Percentiles rank a stretch among this genome's conserved stretches.
Evolutionary conservation across 345 rosid genomes (phyloP).

Genomic region (Cardamine resedifolia): DNA sequence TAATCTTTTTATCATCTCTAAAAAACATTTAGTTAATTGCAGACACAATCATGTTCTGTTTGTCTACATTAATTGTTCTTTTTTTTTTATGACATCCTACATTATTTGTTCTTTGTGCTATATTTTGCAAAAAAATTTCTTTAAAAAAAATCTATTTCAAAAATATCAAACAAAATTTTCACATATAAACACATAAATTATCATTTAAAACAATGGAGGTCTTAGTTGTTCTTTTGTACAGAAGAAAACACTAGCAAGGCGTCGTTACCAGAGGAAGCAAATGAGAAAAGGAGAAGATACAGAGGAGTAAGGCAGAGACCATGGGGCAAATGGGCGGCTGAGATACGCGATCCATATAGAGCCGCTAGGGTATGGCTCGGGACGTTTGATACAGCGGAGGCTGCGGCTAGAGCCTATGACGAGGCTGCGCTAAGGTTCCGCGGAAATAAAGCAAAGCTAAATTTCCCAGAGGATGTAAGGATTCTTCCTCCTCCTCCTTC

Average conservation of each 20-base stretch:
- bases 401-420: constrained; percentile 89
- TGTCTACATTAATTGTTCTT: not conserved
- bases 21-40: not conserved
- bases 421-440: constrained; percentile 84
- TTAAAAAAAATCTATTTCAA: too few species aligned
- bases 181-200: not conserved
- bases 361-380: constrained; percentile 91
- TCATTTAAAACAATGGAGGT: not conserved
- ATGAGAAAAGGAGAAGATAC: constrained; percentile 58
- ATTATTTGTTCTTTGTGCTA: too few species aligned
- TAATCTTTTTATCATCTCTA: not conserved
- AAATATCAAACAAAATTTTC: not conserved
- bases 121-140: not conserved
- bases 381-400: constrained; percentile 80
- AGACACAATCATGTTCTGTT: not conserved
- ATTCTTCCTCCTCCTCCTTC: constrained; percentile 19
- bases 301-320: constrained; percentile 92
- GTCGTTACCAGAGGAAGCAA: constrained; percentile 37
- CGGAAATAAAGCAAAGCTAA: constrained; percentile 78
- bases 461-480: constrained; percentile 72
- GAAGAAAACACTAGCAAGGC: constrained; percentile 38
- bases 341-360: constrained; percentile 82
- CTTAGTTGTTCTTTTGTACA: not conserved
- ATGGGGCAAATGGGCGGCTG: constrained; percentile 95
- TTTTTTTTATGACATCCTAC: too few species aligned